Conservation (phyloP, 345 rosid species). For the Capsella bursapastoris region DNA sequence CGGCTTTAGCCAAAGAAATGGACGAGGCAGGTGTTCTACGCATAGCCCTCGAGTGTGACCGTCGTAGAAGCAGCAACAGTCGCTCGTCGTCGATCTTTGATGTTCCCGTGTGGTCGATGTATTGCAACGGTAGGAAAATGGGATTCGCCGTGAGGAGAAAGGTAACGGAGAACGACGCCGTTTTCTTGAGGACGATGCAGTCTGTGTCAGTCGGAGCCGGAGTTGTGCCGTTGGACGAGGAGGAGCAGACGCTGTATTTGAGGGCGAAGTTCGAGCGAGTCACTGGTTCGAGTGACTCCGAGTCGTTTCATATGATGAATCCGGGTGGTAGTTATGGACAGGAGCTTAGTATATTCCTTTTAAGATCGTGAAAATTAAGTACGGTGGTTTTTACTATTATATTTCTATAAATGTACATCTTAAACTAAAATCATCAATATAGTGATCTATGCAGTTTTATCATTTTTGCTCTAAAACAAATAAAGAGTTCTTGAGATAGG, state of each 20-base stretch:
- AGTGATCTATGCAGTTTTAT: slow-evolving; percentile 4
- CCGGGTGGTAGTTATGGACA: slow-evolving; percentile 75
- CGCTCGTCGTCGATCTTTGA: slow-evolving; percentile 48
- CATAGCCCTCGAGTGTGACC: slow-evolving; percentile 71
- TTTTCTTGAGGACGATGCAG: slow-evolving; percentile 70
- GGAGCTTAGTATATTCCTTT: slow-evolving; percentile 73
- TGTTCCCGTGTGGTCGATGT: slow-evolving; percentile 86
- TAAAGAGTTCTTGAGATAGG: background rate
- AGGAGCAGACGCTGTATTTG: slow-evolving; percentile 64
- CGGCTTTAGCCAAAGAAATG: slow-evolving; percentile 81
- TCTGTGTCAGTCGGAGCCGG: slow-evolving; percentile 87
- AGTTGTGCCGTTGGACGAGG: slow-evolving; percentile 54
- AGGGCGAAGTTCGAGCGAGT: slow-evolving; percentile 77
- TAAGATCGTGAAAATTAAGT: slow-evolving; percentile 60
- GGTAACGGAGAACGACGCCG: slow-evolving; percentile 53
- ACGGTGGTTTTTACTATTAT: slow-evolving; percentile 23
- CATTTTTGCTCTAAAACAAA: background rate
- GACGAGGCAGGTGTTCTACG: slow-evolving; percentile 67
- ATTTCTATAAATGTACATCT: slow-evolving; percentile 17
- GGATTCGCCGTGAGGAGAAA: slow-evolving; percentile 74
- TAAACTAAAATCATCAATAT: background rate
- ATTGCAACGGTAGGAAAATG: slow-evolving; percentile 80
- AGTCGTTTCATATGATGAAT: slow-evolving; percentile 81
- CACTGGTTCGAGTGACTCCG: slow-evolving; percentile 71
- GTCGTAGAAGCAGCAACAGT: slow-evolving; percentile 30